Conservation (phyloP, 257 asterid species). For the Nyctanthes arbortristis region DNA sequence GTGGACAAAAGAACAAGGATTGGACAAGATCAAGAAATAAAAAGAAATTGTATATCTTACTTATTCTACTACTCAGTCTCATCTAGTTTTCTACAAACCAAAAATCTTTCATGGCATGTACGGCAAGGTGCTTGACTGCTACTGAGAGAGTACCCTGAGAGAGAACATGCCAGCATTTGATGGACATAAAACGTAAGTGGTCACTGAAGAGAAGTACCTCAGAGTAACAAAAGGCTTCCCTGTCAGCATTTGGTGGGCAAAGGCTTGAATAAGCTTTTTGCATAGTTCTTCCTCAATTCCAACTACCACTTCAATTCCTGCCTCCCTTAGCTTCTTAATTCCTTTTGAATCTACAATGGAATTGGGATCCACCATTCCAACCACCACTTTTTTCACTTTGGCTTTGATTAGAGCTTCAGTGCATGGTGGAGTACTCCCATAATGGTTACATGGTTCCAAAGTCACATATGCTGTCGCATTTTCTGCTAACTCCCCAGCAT, state of each 20-base stretch:
- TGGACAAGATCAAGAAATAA: neutral
- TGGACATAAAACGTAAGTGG: too few species aligned
- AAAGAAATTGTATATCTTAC: neutral
- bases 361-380: conserved; percentile 97
- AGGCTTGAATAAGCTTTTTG: conserved; percentile 78
- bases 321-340: conserved; percentile 62
- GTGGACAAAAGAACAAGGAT: neutral
- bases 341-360: conserved; percentile 88
- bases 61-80: too few species aligned
- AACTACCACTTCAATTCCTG: conserved; percentile 72
- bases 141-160: too few species aligned
- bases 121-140: too few species aligned
- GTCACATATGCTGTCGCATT: conserved; percentile 86
- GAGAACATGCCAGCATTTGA: too few species aligned
- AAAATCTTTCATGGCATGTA: too few species aligned
- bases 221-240: conserved; percentile 75
- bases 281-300: conserved; percentile 88
- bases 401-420: conserved; percentile 87
- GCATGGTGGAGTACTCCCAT: conserved; percentile 98
- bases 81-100: too few species aligned
- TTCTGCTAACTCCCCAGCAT: conserved; percentile 81
- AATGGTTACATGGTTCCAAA: conserved; percentile 94
- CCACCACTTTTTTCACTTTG: conserved; percentile 71
- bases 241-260: conserved; percentile 74
- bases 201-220: conserved; percentile 44